phyloP scores from a whole-genome alignment of 805 yeast genomes.

The Saturnispora bothae region DNA sequence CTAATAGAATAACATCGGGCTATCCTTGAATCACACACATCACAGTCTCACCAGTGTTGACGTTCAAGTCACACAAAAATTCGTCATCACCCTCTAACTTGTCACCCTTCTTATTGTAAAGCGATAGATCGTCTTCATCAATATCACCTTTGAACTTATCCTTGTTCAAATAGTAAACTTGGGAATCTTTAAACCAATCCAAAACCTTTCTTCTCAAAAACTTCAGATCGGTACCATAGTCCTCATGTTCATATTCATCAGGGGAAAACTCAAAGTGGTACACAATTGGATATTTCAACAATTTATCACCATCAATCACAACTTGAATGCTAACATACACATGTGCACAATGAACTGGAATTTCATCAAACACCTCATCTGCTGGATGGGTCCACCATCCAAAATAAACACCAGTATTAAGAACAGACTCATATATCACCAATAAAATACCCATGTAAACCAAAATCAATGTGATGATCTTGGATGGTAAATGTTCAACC shows the following conservation, averaged over 20 bases:
- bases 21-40: conserved; percentile 24
- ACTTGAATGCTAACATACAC: conserved; percentile 46
- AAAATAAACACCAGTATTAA: conserved; percentile 18
- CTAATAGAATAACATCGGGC: background rate
- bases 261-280: conserved; percentile 76
- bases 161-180: conserved; percentile 19
- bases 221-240: conserved; percentile 56
- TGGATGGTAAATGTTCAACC: conserved; percentile 16
- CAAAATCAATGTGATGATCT: conserved; percentile 19
- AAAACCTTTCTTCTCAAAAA: conserved; percentile 50
- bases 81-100: conserved; percentile 31
- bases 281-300: conserved; percentile 30
- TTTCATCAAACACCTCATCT: conserved; percentile 53
- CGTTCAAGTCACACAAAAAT: conserved; percentile 39
- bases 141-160: conserved; percentile 11
- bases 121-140: conserved; percentile 23
- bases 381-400: conserved; percentile 24
- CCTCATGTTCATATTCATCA: conserved; percentile 66
- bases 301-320: conserved; percentile 11
- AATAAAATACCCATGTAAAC: conserved; percentile 17
- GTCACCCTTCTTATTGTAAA: conserved; percentile 27
- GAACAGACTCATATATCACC: conserved; percentile 17
- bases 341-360: conserved; percentile 75
- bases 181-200: conserved; percentile 40
- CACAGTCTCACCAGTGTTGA: conserved; percentile 43